Evolutionary conservation across 805 yeast genomes (phyloP).

Genomic region (Candida sithepensis): DNA sequence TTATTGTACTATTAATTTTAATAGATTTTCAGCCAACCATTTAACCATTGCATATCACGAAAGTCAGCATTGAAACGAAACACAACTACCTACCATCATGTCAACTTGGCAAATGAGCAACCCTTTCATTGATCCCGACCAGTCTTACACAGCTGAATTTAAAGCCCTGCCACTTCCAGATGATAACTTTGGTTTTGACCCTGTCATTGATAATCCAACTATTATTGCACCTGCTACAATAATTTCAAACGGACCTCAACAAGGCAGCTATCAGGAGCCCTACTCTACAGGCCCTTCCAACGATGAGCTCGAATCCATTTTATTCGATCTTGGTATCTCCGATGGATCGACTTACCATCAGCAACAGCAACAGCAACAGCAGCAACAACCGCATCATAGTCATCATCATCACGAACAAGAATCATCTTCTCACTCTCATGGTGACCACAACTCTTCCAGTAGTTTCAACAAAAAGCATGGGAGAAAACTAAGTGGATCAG

Average conservation of each 20-base stretch:
- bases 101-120: slow-evolving; percentile 19
- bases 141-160: slow-evolving; percentile 32
- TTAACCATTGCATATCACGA: too few relatives aligned
- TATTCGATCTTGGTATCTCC: slow-evolving; percentile 29
- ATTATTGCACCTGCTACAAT: slow-evolving; percentile 23
- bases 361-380: slow-evolving; percentile 1
- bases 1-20: too few relatives aligned
- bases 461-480: slow-evolving; percentile 38
- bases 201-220: slow-evolving; percentile 13
- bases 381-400: too few relatives aligned
- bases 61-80: background rate
- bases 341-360: slow-evolving; percentile 28
- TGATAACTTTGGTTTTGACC: slow-evolving; percentile 45
- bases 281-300: slow-evolving; percentile 6
- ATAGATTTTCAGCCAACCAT: too few relatives aligned
- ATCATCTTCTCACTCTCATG: slow-evolving; percentile 1
- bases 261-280: background rate
- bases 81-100: slow-evolving; percentile 5
- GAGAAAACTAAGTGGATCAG: slow-evolving; percentile 72
- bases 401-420: too few relatives aligned
- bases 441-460: background rate
- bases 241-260: background rate
- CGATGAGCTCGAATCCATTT: slow-evolving; percentile 29
- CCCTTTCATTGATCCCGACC: slow-evolving; percentile 28
- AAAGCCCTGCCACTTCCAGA: slow-evolving; percentile 47